Percentiles rank a stretch among this genome's conserved stretches.
These are phyloP conservation scores for Lasiosphaeriaceae sp. DNA, from an alignment of 495 filamentous ascomycete species.

Conservation along the genomic window DNA sequence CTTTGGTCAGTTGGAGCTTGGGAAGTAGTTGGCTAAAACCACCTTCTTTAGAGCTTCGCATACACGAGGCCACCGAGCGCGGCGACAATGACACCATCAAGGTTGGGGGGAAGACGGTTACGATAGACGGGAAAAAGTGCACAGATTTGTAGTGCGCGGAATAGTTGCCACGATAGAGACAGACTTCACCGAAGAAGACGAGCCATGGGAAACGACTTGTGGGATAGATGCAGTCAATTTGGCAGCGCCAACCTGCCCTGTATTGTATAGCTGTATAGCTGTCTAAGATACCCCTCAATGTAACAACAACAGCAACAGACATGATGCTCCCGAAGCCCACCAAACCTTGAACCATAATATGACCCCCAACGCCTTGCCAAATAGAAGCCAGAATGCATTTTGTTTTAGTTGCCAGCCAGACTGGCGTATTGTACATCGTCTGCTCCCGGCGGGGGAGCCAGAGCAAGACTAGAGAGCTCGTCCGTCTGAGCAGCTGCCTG, in stretches of 20 bases:
- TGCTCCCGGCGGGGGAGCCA: slow-evolving; percentile 81
- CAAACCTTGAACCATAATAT: slow-evolving; percentile 32
- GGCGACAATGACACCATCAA: slow-evolving; percentile 90
- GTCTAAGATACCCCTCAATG: slow-evolving; percentile 33
- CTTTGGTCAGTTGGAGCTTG: background rate
- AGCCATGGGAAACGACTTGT: background rate
- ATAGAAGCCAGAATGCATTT: slow-evolving; percentile 35
- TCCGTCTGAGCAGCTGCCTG: slow-evolving; percentile 26
- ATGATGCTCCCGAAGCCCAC: slow-evolving; percentile 13
- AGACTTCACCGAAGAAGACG: background rate
- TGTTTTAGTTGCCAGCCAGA: slow-evolving; percentile 66
- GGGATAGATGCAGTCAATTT: background rate
- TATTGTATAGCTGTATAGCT: slow-evolving; percentile 26
- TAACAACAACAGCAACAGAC: slow-evolving; percentile 16
- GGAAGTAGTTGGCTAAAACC: background rate
- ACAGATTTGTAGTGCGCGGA: slow-evolving; percentile 27
- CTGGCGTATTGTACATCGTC: slow-evolving; percentile 81
- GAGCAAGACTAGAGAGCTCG: slow-evolving; percentile 47
- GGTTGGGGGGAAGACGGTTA: slow-evolving; percentile 40
- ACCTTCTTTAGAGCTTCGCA: slow-evolving; percentile 61
- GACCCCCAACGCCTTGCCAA: slow-evolving; percentile 40
- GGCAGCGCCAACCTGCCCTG: slow-evolving; percentile 19
- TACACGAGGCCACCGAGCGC: slow-evolving; percentile 86
- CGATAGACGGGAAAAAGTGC: slow-evolving; percentile 46
- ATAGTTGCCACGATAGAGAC: background rate